These are phyloP conservation scores for Zychaea mexicana DNA, from an alignment of 371 early-diverging fungal genomes.

Conservation along the genomic window DNA sequence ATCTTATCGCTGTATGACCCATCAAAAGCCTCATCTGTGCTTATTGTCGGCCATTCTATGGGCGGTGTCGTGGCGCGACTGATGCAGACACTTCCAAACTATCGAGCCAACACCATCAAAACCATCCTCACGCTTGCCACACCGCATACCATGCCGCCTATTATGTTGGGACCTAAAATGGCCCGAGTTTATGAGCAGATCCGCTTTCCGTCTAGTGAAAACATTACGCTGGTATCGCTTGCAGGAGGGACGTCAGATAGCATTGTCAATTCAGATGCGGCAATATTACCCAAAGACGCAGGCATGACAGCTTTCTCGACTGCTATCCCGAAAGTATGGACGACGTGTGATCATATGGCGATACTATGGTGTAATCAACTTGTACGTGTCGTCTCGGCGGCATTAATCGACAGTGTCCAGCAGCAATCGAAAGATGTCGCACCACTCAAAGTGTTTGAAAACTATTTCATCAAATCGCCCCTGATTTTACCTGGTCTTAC, in stretches of 20 bases:
- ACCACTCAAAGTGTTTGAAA: neutral
- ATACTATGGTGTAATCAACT: constrained; percentile 96
- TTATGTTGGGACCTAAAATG: constrained; percentile 71
- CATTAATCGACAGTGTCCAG: constrained; percentile 62
- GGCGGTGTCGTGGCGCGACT: constrained; percentile 93
- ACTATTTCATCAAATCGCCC: neutral
- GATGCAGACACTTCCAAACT: constrained; percentile 68
- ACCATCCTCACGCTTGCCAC: constrained; percentile 90
- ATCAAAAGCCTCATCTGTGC: constrained; percentile 60
- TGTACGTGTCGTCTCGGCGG: constrained; percentile 51
- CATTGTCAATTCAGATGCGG: constrained; percentile 76
- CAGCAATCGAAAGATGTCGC: neutral
- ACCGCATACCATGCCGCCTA: constrained; percentile 84
- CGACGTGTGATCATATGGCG: constrained; percentile 84
- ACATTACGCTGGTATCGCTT: constrained; percentile 78
- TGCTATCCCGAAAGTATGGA: constrained; percentile 86
- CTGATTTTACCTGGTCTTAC: neutral
- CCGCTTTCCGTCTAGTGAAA: constrained; percentile 4
- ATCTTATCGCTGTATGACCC: constrained; percentile 73
- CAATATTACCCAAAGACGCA: constrained; percentile 60
- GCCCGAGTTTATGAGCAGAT: constrained; percentile 54
- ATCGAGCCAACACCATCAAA: constrained; percentile 64
- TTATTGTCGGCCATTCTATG: constrained; percentile 94
- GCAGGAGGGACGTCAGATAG: constrained; percentile 89
- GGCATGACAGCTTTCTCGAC: constrained; percentile 78